phyloP scores from a whole-genome alignment of 2,329 filamentous ascomycete species.

The Claviceps sp. region DNA sequence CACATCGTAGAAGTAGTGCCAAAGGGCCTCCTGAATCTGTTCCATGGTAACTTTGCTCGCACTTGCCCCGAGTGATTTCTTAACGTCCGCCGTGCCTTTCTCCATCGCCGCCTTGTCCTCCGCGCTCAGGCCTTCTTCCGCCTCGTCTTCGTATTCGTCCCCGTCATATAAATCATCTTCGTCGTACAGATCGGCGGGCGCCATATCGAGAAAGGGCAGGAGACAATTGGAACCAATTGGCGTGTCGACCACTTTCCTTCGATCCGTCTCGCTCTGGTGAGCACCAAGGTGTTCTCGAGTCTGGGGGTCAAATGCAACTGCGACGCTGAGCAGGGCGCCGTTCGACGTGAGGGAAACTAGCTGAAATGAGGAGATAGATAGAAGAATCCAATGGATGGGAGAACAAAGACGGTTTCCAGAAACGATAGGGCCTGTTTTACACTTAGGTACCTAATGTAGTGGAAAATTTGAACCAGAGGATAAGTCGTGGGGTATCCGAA shows the following conservation, averaged over 20 bases:
- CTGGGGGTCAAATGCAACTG: not conserved
- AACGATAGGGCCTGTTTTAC: too few species aligned
- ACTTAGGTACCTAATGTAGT: too few species aligned
- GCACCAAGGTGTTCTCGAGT: not conserved
- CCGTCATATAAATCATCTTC: slow-evolving; percentile 35
- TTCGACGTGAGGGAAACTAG: not conserved
- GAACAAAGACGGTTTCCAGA: too few species aligned
- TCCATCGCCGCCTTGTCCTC: slow-evolving; percentile 42
- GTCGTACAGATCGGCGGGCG: slow-evolving; percentile 27
- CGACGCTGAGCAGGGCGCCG: not conserved
- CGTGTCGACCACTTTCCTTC: not conserved
- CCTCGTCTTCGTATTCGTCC: slow-evolving; percentile 32
- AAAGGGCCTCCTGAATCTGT: slow-evolving; percentile 80
- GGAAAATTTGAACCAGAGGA: not conserved
- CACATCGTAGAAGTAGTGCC: slow-evolving; percentile 93
- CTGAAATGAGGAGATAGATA: too few species aligned
- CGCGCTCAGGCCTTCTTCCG: slow-evolving; percentile 31
- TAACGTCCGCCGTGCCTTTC: slow-evolving; percentile 52
- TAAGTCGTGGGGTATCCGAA: not conserved
- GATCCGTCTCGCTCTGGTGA: not conserved
- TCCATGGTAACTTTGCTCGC: slow-evolving; percentile 39
- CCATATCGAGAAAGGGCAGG: slow-evolving; percentile 7
- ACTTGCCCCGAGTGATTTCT: slow-evolving; percentile 47
- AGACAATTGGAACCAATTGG: not conserved
- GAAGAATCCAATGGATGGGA: too few species aligned